A percentile compares a stretch with the other conserved stretches of the same genome.
Evolutionary conservation across 352 stramenopile species (phyloP).

Genomic region (Pythium utonaiense): DNA sequence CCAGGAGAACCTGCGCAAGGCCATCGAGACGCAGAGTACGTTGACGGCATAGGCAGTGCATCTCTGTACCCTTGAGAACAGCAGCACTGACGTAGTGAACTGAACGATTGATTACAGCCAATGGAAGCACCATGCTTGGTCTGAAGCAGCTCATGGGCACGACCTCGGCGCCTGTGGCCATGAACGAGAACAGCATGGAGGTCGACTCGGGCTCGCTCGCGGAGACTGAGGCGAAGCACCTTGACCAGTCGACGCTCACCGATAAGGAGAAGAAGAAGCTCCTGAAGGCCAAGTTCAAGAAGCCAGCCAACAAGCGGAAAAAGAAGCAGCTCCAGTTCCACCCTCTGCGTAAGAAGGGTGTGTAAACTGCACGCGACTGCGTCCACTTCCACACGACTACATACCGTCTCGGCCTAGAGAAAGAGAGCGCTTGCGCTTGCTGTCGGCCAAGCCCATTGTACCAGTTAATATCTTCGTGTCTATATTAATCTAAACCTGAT

Average conservation of each 20-base stretch:
- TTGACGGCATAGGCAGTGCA: neutral
- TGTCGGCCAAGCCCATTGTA: slow-evolving; percentile 9
- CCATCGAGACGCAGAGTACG: slow-evolving; percentile 62
- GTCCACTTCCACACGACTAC: neutral
- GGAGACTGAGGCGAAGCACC: slow-evolving; percentile 40
- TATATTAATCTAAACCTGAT: slow-evolving; percentile 22
- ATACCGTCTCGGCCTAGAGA: neutral
- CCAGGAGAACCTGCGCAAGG: slow-evolving; percentile 83
- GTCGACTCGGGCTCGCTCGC: slow-evolving; percentile 34
- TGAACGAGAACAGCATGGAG: slow-evolving; percentile 34
- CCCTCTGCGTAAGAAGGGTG: slow-evolving; percentile 83
- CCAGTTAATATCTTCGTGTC: slow-evolving; percentile 22
- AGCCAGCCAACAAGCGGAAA: slow-evolving; percentile 44
- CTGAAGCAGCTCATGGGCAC: slow-evolving; percentile 75
- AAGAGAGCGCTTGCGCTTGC: neutral
- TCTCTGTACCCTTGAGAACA: neutral
- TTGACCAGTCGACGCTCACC: slow-evolving; percentile 31
- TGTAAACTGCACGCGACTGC: slow-evolving; percentile 36
- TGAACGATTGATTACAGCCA: slow-evolving; percentile 6
- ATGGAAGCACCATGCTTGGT: slow-evolving; percentile 51
- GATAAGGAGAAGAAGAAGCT: slow-evolving; percentile 73
- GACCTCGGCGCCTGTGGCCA: slow-evolving; percentile 40
- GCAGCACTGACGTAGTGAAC: neutral
- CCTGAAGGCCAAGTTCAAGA: slow-evolving; percentile 57
- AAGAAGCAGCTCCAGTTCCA: slow-evolving; percentile 88